Conservation (phyloP, 108 stramenopile species). For the Stephanodiscus triporus region DNA sequence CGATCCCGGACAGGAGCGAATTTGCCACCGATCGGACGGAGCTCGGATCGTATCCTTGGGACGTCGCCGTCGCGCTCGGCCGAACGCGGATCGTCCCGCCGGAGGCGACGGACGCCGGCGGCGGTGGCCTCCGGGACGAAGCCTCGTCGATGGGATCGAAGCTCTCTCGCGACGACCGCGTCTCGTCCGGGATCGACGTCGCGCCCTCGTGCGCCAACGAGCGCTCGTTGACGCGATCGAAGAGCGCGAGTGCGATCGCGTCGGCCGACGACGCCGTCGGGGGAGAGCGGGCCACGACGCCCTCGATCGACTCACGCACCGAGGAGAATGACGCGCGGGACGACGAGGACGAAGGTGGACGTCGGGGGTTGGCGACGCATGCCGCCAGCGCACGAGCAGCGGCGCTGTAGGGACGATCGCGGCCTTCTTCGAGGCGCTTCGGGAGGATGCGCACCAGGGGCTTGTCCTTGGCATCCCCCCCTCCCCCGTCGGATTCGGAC, state of each 20-base stretch:
- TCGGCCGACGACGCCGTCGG: constrained; percentile 39
- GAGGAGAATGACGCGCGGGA: constrained; percentile 34
- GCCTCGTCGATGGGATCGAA: constrained; percentile 45
- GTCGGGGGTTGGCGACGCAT: constrained; percentile 59
- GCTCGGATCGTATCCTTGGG: too few species aligned
- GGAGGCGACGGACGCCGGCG: constrained; percentile 33
- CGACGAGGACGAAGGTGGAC: constrained; percentile 13
- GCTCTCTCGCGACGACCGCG: constrained; percentile 42
- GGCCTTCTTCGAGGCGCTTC: constrained; percentile 33
- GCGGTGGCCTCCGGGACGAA: constrained; percentile 34
- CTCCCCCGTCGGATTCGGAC: constrained; percentile 42
- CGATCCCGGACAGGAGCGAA: constrained; percentile 35
- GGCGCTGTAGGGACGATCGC: constrained; percentile 36
- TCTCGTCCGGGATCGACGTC: constrained; percentile 36
- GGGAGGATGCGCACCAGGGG: constrained; percentile 42
- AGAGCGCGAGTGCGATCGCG: constrained; percentile 56
- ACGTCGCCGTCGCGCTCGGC: too few species aligned
- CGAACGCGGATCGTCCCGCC: constrained; percentile 45
- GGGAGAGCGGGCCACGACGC: constrained; percentile 56
- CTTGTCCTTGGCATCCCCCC: too few species aligned
- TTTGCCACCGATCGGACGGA: constrained; percentile 57
- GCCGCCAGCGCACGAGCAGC: constrained; percentile 58
- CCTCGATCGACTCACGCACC: constrained; percentile 48
- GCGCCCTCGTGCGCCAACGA: constrained; percentile 42
- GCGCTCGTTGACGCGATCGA: constrained; percentile 57